A percentile compares a stretch with the other conserved stretches of the same genome.
phyloP scores from a whole-genome alignment of 768 basidiomycete genomes.

The Sporobolomyces roseus region DNA sequence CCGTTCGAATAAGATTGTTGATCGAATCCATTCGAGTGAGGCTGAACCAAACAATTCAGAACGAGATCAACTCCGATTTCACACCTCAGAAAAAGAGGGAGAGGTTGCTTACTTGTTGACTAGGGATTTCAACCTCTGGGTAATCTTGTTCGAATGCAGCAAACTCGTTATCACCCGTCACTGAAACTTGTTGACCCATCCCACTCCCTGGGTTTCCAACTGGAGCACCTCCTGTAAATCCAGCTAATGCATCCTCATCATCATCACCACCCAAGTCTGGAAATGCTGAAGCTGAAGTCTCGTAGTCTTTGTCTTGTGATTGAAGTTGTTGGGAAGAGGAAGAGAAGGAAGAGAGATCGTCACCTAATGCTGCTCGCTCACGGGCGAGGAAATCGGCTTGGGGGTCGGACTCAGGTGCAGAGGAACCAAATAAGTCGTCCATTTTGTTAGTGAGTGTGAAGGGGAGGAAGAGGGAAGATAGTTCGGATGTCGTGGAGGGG shows the following conservation, averaged over 20 bases:
- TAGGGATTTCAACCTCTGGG: constrained; percentile 62
- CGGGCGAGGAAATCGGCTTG: constrained; percentile 40
- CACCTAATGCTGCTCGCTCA: constrained; percentile 32
- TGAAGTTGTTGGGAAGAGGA: constrained; percentile 48
- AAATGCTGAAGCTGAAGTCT: constrained; percentile 73
- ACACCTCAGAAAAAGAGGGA: neutral
- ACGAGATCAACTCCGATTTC: neutral
- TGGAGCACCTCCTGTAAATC: constrained; percentile 45
- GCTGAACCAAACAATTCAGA: neutral
- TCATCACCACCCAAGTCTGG: constrained; percentile 63
- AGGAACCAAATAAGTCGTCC: constrained; percentile 39
- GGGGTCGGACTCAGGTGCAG: constrained; percentile 4
- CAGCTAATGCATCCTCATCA: constrained; percentile 45
- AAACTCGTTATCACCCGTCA: constrained; percentile 73
- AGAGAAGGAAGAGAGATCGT: constrained; percentile 22
- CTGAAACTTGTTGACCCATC: constrained; percentile 57
- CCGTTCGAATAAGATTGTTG: neutral
- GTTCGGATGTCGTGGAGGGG: neutral
- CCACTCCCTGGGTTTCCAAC: constrained; percentile 38
- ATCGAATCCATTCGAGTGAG: constrained; percentile 18
- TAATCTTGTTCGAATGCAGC: constrained; percentile 81
- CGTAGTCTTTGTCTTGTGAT: constrained; percentile 66
- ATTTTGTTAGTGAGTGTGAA: neutral
- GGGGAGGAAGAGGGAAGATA: neutral
- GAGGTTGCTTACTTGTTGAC: constrained; percentile 44